These are phyloP conservation scores for Blumeria hordei DNA, from an alignment of 2,329 filamentous ascomycete species.

Conservation along the genomic window DNA sequence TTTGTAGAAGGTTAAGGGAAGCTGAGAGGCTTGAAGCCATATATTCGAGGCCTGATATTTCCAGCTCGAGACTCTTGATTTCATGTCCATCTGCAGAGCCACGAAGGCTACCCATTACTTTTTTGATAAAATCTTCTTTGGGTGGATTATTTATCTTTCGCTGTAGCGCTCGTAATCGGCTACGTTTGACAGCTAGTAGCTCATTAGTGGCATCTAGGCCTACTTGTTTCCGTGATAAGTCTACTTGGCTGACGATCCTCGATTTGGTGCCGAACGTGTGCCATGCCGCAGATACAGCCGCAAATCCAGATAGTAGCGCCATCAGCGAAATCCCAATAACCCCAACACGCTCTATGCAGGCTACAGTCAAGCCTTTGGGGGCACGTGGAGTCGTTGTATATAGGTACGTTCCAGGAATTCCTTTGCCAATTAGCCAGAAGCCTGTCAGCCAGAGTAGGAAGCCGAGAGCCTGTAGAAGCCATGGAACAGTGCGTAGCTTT, in stretches of 20 bases:
- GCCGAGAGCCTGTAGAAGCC: conserved; percentile 35
- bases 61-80: conserved; percentile 39
- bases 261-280: conserved; percentile 49
- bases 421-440: conserved; percentile 55
- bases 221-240: conserved; percentile 53
- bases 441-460: conserved; percentile 44
- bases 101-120: conserved; percentile 47
- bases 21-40: conserved; percentile 52
- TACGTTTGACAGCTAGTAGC: conserved; percentile 53
- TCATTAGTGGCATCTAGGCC: conserved; percentile 58
- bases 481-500: conserved; percentile 31
- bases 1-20: conserved; percentile 37
- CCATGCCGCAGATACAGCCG: conserved; percentile 71
- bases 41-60: conserved; percentile 55
- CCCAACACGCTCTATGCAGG: conserved; percentile 45
- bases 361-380: conserved; percentile 17
- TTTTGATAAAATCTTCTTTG: conserved; percentile 39
- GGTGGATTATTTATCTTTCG: conserved; percentile 28
- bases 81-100: conserved; percentile 34
- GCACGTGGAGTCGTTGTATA: conserved; percentile 20
- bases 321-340: conserved; percentile 71
- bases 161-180: conserved; percentile 45
- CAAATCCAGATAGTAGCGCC: conserved; percentile 72
- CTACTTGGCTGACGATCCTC: conserved; percentile 43
- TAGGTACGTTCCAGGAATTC: conserved; percentile 29